Evolutionary conservation across 768 basidiomycete genomes (phyloP), one percentile per base, ranked within the genome.

Genomic region (Albatrellus ellisii): DNA sequence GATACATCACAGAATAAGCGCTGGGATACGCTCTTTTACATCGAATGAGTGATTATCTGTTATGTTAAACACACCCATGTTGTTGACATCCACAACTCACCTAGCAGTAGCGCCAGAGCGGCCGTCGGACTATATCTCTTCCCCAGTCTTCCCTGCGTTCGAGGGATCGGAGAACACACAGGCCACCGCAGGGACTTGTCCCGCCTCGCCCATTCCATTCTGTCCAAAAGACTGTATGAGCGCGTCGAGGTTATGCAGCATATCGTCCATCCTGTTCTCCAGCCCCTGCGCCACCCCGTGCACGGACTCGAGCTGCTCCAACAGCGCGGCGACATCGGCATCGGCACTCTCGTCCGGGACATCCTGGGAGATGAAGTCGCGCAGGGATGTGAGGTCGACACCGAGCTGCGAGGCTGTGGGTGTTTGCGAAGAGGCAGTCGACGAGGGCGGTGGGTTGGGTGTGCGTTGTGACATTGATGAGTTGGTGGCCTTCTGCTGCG

Each of bases 221-320:
- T 32, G 31, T n/a, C 7, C 35, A 17, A 83, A 58, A 9, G 56
- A 56, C 4, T 58, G 57, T 12, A 85, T 54, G 6, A 85, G 58
- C 9, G 48, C 50, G 53, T 84, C 78, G 45, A 85, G 58, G 39
- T 71, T 72, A 33, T 54, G 67, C 41, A 87, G 59, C 26, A 87
- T 60, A 15, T 55, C 64, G 52, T 87, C 80, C 31, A 87, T 59
- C 48, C 69, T 72, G 43, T 55, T 55, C 53, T 86, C 84, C 35
- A 87, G 66, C 2, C 67, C 75, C 25, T 62, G 54, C 3, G 81
- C 83, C 48, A 84, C 53, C 25, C 65, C 66, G 47, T 77, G 67
- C 4, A 79, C 80, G 14, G 56, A 55, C 24, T 79, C 72, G 31
- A 87, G 59, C 32, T 63, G 67, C 33, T 60, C 59, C 34, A 84